phyloP scores from a whole-genome alignment of 768 basidiomycete species.

The Rickenella mellea region DNA sequence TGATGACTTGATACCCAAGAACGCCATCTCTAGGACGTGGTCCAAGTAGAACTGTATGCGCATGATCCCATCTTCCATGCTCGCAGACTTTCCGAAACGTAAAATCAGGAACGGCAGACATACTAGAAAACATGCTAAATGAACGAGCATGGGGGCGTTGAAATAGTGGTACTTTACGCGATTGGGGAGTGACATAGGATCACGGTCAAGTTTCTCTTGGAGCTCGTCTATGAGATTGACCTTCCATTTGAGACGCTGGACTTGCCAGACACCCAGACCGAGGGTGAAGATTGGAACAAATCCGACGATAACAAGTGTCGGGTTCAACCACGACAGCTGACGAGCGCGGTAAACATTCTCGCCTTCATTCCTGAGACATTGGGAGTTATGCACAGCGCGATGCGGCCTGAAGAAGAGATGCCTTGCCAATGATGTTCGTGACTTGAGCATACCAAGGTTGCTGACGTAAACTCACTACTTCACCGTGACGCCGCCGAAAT shows the following conservation, averaged over 20 bases:
- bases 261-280: constrained; percentile 87
- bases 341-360: constrained; percentile 24
- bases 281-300: constrained; percentile 88
- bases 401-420: too few relatives aligned
- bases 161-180: constrained; percentile 64
- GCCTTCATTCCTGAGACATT: background rate
- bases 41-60: constrained; percentile 68
- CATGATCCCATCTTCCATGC: constrained; percentile 71
- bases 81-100: constrained; percentile 77
- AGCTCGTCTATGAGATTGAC: constrained; percentile 87
- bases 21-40: constrained; percentile 86
- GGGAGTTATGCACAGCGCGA: background rate
- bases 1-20: constrained; percentile 81
- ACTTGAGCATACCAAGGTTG: too few relatives aligned
- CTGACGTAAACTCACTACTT: background rate
- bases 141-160: constrained; percentile 9
- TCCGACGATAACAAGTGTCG: constrained; percentile 67
- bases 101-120: constrained; percentile 79
- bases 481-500: constrained; percentile 1
- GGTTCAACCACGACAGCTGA: constrained; percentile 52
- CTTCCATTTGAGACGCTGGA: constrained; percentile 93
- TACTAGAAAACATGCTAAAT: constrained; percentile 28
- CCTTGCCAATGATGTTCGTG: too few relatives aligned
- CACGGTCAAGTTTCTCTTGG: constrained; percentile 77
- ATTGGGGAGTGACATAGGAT: constrained; percentile 69